Evolutionary conservation across 257 asterid genomes (phyloP).

Genomic region (Solanum stenotomum): DNA sequence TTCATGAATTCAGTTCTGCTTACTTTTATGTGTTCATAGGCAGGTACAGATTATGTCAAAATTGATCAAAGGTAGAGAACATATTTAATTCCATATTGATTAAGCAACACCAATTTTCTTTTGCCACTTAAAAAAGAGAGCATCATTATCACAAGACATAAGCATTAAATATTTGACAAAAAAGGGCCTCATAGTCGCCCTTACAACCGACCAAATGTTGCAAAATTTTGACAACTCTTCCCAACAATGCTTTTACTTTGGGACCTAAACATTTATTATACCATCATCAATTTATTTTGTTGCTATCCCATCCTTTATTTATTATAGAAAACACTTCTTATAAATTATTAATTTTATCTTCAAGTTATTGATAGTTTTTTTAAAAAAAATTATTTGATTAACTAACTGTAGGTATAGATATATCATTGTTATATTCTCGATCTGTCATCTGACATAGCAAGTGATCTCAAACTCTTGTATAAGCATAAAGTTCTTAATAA

Average conservation of each 20-base stretch:
- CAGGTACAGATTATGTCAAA: not conserved
- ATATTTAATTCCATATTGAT: not conserved
- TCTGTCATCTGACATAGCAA: too few relatives aligned
- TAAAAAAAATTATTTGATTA: too few relatives aligned
- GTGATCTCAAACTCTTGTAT: too few relatives aligned
- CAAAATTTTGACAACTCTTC: not conserved
- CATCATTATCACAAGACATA: not conserved
- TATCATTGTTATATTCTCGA: too few relatives aligned
- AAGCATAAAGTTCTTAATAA: too few relatives aligned
- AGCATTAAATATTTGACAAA: not conserved
- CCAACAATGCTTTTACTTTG: not conserved
- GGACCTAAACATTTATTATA: not conserved
- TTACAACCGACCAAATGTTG: not conserved
- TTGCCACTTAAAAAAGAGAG: not conserved
- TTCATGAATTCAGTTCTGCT: too few relatives aligned
- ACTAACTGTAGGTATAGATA: too few relatives aligned
- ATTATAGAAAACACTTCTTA: too few relatives aligned
- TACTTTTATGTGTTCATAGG: too few relatives aligned
- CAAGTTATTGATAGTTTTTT: too few relatives aligned
- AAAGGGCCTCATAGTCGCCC: not conserved
- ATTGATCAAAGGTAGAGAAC: not conserved
- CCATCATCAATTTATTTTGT: not conserved
- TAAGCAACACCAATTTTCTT: not conserved
- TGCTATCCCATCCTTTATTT: not conserved
- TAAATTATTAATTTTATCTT: too few relatives aligned